These are phyloP conservation scores for Phytophthora chlamydospora DNA, from an alignment of 352 stramenopile species.

Conservation along the genomic window DNA sequence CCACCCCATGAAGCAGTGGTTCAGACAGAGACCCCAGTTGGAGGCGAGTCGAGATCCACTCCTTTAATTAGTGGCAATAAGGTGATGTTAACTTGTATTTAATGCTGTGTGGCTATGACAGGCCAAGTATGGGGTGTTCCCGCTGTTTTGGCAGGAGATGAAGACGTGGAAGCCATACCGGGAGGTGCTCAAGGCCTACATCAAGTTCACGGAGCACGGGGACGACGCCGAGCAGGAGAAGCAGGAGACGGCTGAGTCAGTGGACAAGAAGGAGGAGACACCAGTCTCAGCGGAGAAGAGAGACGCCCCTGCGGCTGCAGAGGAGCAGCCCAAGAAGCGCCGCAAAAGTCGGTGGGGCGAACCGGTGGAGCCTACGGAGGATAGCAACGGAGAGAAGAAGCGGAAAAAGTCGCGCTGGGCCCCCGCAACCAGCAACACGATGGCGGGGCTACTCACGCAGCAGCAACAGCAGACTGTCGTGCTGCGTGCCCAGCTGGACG, in stretches of 20 bases:
- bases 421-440: conserved; percentile 47
- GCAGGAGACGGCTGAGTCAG: conserved; percentile 4
- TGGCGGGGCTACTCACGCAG: conserved; percentile 54
- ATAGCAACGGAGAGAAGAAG: conserved; percentile 51
- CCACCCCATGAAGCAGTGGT: conserved; percentile 90
- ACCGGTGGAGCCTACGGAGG: conserved; percentile 41
- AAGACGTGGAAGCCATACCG: conserved; percentile 94
- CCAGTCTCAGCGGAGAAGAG: conserved; percentile 1
- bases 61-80: conserved; percentile 1
- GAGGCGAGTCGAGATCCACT: conserved; percentile 24
- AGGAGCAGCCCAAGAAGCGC: conserved; percentile 68
- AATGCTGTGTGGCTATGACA: conserved; percentile 31
- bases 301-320: conserved; percentile 22
- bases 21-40: conserved; percentile 63
- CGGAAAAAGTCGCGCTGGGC: conserved; percentile 87
- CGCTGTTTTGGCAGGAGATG: conserved; percentile 95
- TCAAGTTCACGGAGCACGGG: conserved; percentile 76
- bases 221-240: conserved; percentile 29
- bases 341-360: conserved; percentile 90
- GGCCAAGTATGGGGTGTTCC: conserved; percentile 91
- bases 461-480: conserved; percentile 79
- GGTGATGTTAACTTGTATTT: not conserved
- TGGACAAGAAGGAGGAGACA: not conserved
- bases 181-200: conserved; percentile 90
- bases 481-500: conserved; percentile 76